These are phyloP conservation scores for Penicillium sp. DNA, from an alignment of 2,329 filamentous ascomycete species.

Conservation along the genomic window DNA sequence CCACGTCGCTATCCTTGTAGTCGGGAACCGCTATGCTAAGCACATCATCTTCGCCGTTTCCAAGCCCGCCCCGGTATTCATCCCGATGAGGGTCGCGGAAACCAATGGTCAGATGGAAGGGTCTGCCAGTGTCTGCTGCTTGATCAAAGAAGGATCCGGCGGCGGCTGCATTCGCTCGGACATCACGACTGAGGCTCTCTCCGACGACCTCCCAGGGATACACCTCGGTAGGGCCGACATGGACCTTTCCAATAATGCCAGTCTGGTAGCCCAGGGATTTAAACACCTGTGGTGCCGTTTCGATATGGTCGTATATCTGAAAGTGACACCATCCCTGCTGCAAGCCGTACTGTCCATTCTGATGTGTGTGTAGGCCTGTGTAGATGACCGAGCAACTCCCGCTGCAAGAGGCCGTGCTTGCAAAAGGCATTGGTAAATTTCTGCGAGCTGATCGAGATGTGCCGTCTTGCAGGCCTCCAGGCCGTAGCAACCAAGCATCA, in stretches of 20 bases:
- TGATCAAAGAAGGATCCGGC: constrained; percentile 37
- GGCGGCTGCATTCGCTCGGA: constrained; percentile 37
- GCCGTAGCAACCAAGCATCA: constrained; percentile 34
- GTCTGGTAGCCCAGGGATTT: constrained; percentile 41
- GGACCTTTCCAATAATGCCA: constrained; percentile 48
- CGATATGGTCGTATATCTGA: constrained; percentile 41
- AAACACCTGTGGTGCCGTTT: constrained; percentile 41
- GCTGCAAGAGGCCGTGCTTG: constrained; percentile 42
- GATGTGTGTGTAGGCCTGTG: constrained; percentile 45
- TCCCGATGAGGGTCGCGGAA: constrained; percentile 48
- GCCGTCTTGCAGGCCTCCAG: constrained; percentile 29
- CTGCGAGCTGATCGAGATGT: constrained; percentile 40
- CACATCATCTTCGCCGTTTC: constrained; percentile 33
- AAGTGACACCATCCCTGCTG: constrained; percentile 39
- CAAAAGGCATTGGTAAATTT: constrained; percentile 27
- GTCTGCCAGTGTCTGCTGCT: constrained; percentile 25
- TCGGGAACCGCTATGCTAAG: constrained; percentile 19
- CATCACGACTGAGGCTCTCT: constrained; percentile 43
- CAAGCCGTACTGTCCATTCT: constrained; percentile 49
- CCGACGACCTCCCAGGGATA: constrained; percentile 43
- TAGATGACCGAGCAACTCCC: constrained; percentile 48
- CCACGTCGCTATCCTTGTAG: constrained; percentile 30
- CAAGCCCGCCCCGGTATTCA: constrained; percentile 39
- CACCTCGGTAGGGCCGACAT: constrained; percentile 39
- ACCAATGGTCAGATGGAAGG: constrained; percentile 47